Evolutionary conservation across 345 rosid species (phyloP).

Genomic region (Erysimum cheiranthoides): DNA sequence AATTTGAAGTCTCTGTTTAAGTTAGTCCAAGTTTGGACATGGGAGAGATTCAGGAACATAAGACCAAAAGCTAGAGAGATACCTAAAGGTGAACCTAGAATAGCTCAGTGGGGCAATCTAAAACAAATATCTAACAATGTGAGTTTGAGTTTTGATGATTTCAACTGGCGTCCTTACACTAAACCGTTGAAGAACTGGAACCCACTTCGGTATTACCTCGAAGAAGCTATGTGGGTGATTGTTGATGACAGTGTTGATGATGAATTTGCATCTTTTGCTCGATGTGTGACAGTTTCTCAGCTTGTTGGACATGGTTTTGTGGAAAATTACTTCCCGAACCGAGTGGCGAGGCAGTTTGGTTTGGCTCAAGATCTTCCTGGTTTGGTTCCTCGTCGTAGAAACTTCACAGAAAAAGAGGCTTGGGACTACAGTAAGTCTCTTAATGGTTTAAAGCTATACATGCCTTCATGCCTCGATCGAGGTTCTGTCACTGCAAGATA

Average conservation of each 20-base stretch:
- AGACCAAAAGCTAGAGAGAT: background rate
- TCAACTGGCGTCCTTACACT: conserved; percentile 2
- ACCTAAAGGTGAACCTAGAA: background rate
- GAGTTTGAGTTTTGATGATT: background rate
- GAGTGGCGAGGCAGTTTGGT: background rate
- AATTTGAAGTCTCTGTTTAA: background rate
- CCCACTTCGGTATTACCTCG: background rate
- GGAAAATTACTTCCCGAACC: background rate
- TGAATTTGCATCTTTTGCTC: background rate
- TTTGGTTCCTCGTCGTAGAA: background rate
- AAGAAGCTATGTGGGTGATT: background rate
- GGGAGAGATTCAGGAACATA: background rate
- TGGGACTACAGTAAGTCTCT: background rate
- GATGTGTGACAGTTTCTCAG: background rate
- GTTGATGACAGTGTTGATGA: background rate
- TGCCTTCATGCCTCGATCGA: background rate
- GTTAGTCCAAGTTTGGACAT: background rate
- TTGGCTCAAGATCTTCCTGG: background rate
- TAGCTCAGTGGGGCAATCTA: background rate
- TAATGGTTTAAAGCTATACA: background rate
- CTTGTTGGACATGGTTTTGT: background rate
- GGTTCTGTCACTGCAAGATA: background rate
- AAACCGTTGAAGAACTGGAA: background rate
- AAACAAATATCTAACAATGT: background rate
- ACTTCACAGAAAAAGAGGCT: background rate